These are phyloP conservation scores for Colletotrichum agaves DNA, from an alignment of 2,329 filamentous ascomycete genomes.

Conservation along the genomic window DNA sequence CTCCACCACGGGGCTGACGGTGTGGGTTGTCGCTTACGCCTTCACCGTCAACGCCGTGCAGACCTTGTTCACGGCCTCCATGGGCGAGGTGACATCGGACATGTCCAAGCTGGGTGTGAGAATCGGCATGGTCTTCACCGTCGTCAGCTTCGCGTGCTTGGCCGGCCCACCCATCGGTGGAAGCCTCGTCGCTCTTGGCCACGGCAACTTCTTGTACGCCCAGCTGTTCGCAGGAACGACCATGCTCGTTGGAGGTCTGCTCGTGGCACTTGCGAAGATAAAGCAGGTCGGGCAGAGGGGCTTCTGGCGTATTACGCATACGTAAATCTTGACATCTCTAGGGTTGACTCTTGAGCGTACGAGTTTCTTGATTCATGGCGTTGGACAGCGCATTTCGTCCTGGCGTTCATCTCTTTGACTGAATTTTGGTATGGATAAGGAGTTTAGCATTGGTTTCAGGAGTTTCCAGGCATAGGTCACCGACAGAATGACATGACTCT, in stretches of 20 bases:
- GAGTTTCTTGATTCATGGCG: background rate
- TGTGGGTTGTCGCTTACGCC: conserved; percentile 40
- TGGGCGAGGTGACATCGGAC: conserved; percentile 52
- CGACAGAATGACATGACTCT: background rate
- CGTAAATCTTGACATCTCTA: background rate
- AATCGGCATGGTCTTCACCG: conserved; percentile 54
- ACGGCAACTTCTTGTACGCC: conserved; percentile 18
- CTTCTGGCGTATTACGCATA: conserved; percentile 19
- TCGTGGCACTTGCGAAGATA: conserved; percentile 30
- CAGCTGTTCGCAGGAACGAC: conserved; percentile 27
- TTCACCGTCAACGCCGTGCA: conserved; percentile 54
- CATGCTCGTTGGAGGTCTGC: conserved; percentile 26
- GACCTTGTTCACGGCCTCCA: conserved; percentile 51
- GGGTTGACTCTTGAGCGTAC: background rate
- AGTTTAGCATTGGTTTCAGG: background rate
- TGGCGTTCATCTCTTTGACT: rapidly evolving
- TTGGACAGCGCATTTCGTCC: background rate
- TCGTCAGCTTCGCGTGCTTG: conserved; percentile 50
- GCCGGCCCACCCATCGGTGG: conserved; percentile 55
- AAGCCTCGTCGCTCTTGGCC: conserved; percentile 51
- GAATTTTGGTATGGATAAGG: background rate
- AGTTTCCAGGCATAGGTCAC: background rate
- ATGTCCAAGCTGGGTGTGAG: conserved; percentile 53
- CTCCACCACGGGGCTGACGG: conserved; percentile 47
- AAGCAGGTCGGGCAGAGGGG: conserved; percentile 28